Evolutionary conservation across 1,284 basidiomycete genomes (phyloP).

Genomic region (Leccinum proximum): DNA sequence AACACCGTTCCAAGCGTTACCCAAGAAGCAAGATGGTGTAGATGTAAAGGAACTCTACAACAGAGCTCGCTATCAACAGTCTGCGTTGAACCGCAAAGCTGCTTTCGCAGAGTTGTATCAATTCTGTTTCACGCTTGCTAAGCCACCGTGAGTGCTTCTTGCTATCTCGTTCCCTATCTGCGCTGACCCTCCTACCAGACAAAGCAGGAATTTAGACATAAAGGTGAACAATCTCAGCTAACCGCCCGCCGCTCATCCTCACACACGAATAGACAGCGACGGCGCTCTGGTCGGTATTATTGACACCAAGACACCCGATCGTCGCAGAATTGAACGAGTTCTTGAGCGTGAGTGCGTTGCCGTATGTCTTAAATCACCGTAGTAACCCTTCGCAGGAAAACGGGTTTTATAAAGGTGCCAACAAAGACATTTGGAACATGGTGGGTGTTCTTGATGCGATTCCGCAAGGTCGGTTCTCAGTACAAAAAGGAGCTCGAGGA

Average conservation of each 20-base stretch:
- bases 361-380: neutral
- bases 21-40: conserved; percentile 32
- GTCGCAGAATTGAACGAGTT: conserved; percentile 60
- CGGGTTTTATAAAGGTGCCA: conserved; percentile 65
- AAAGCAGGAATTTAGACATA: conserved; percentile 72
- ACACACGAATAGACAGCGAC: conserved; percentile 50
- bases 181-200: conserved; percentile 36
- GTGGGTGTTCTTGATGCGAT: conserved; percentile 35
- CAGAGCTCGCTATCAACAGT: conserved; percentile 45
- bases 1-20: conserved; percentile 18
- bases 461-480: conserved; percentile 9
- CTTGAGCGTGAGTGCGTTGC: conserved; percentile 47
- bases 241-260: conserved; percentile 9
- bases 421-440: conserved; percentile 85
- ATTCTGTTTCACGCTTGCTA: conserved; percentile 69
- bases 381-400: conserved; percentile 43
- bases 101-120: conserved; percentile 63
- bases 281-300: conserved; percentile 71
- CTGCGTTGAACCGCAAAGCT: conserved; percentile 44
- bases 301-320: conserved; percentile 60
- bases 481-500: no score
- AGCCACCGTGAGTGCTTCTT: conserved; percentile 50
- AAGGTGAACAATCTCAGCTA: conserved; percentile 40
- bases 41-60: conserved; percentile 50
- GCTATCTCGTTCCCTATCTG: neutral